phyloP scores from a whole-genome alignment of 106 monocot species.

The Acorus calamus region DNA sequence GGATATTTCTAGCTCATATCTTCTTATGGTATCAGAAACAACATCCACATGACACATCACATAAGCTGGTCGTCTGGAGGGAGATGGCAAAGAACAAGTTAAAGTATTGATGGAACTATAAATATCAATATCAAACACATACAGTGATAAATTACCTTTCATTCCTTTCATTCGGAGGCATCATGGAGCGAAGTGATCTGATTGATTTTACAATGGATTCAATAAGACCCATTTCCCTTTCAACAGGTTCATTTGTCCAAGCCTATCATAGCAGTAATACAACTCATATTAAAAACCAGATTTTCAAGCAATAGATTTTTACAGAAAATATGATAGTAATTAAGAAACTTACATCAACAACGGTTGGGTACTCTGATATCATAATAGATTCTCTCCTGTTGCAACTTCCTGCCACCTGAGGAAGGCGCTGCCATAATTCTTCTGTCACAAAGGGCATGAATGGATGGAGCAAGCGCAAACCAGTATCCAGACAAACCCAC shows the following conservation, averaged over 20 bases:
- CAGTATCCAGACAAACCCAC: conserved; percentile 91
- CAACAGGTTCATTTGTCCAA: conserved; percentile 66
- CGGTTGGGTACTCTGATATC: conserved; percentile 83
- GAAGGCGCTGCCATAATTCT: conserved; percentile 96
- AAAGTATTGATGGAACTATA: not conserved
- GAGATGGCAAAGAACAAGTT: conserved; percentile 4
- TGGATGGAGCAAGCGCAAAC: conserved; percentile 90
- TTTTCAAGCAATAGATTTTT: too few species aligned
- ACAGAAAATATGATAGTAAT: too few species aligned
- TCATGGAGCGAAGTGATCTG: conserved; percentile 40
- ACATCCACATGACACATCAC: conserved; percentile 52
- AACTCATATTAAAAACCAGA: too few species aligned
- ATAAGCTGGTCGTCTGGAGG: conserved; percentile 52
- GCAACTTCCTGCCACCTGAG: conserved; percentile 28
- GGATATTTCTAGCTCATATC: conserved; percentile 61
- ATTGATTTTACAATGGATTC: conserved; percentile 55
- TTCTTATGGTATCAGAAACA: conserved; percentile 24
- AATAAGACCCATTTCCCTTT: conserved; percentile 58
- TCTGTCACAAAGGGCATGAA: conserved; percentile 99
- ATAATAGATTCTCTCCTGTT: conserved; percentile 65
- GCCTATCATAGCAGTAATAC: conserved; percentile 15
- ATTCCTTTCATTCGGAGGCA: conserved; percentile 53
- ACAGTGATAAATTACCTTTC: conserved; percentile 35
- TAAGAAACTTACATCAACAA: conserved; percentile 47
- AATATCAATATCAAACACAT: not conserved